Conservation (phyloP, 768 basidiomycete genomes). For the Kwoniella shandongensis region DNA sequence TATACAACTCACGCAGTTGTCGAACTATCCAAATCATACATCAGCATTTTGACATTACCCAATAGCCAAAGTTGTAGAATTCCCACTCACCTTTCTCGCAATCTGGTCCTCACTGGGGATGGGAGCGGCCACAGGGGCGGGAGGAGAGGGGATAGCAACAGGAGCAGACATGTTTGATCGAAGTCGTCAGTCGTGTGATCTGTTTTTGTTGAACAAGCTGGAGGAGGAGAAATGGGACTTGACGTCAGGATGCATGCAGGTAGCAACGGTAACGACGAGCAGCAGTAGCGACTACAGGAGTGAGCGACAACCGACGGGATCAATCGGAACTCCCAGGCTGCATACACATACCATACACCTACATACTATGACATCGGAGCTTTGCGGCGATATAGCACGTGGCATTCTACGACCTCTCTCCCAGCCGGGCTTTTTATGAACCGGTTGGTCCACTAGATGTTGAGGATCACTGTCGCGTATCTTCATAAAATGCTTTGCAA, state of each 20-base stretch:
- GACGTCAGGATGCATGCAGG: not conserved
- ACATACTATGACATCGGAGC: no score
- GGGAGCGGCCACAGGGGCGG: slow-evolving; percentile 49
- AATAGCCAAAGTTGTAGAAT: not conserved
- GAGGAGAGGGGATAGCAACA: slow-evolving; percentile 32
- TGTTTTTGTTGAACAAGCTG: not conserved
- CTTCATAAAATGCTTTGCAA: no score
- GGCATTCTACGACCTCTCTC: no score
- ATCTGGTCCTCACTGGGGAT: slow-evolving; percentile 88
- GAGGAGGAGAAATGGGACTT: not conserved
- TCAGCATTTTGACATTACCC: no score
- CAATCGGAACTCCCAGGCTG: no score
- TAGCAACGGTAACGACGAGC: not conserved
- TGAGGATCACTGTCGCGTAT: no score
- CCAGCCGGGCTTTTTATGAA: not conserved
- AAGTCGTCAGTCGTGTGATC: slow-evolving; percentile 1
- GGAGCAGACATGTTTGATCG: slow-evolving; percentile 33
- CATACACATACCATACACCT: no score
- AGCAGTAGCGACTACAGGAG: not conserved
- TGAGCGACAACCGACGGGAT: not conserved
- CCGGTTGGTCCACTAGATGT: no score
- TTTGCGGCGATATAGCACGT: no score
- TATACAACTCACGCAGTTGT: slow-evolving; percentile 51
- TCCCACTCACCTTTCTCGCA: slow-evolving; percentile 79
- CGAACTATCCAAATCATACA: slow-evolving; percentile 42